These are phyloP conservation scores for Ceratobasidium sp. DNA, from an alignment of 1,284 basidiomycete genomes.

Conservation along the genomic window DNA sequence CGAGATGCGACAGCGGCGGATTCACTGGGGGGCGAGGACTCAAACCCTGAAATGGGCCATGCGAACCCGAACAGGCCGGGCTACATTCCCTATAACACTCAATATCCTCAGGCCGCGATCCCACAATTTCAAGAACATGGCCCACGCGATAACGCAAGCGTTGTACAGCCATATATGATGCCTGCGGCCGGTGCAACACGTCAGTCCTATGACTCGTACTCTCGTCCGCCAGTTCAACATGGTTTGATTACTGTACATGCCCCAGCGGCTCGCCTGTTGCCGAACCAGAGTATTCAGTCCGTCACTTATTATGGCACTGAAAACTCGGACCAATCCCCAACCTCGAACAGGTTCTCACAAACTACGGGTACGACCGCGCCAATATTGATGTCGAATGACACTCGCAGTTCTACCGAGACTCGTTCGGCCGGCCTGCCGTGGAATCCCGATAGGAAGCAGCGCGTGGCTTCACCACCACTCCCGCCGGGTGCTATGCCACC, in stretches of 20 bases:
- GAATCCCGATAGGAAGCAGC: not conserved
- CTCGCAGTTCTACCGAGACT: not conserved
- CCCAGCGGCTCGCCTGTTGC: not conserved
- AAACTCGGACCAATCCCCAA: constrained; percentile 3
- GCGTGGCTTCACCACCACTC: not conserved
- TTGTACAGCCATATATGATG: not conserved
- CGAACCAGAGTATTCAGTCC: not conserved
- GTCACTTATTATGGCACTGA: not conserved
- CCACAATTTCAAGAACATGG: constrained; percentile 2
- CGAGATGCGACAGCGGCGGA: not conserved
- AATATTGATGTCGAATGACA: not conserved
- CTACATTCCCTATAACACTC: constrained; percentile 1
- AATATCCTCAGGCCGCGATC: not conserved
- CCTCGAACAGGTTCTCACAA: constrained; percentile 11
- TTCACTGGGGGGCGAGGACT: not conserved
- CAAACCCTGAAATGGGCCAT: constrained; percentile 3
- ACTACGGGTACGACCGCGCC: constrained; percentile 2
- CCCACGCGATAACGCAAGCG: not conserved
- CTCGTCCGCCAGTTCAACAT: not conserved
- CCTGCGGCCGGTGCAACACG: not conserved
- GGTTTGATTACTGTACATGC: not conserved
- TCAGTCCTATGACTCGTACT: constrained; percentile 1
- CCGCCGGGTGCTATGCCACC: constrained; percentile 19
- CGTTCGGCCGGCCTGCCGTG: not conserved
- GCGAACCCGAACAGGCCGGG: not conserved